These are phyloP conservation scores for Sungouiella thailandica DNA, from an alignment of 805 yeast genomes.

Conservation along the genomic window DNA sequence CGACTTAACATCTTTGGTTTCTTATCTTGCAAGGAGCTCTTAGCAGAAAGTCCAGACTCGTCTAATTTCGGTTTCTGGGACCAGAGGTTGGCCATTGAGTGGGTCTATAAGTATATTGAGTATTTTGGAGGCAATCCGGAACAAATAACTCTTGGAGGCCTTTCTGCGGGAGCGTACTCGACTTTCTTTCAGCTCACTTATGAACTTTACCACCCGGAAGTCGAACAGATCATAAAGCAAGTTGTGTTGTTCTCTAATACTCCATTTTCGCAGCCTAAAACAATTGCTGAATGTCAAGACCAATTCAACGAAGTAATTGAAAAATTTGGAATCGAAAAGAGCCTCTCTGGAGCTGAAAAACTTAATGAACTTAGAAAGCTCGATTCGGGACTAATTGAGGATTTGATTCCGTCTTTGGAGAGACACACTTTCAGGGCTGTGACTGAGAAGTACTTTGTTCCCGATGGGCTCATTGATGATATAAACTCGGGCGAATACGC, in stretches of 20 bases:
- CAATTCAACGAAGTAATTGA: constrained; percentile 33
- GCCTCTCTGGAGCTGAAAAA: constrained; percentile 13
- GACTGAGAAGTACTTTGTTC: constrained; percentile 34
- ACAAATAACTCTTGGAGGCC: constrained; percentile 40
- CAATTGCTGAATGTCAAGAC: constrained; percentile 25
- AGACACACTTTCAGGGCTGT: constrained; percentile 36
- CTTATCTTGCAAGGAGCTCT: constrained; percentile 16
- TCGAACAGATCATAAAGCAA: constrained; percentile 34
- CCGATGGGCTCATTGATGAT: constrained; percentile 25
- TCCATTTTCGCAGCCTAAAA: constrained; percentile 35
- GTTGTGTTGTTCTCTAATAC: constrained; percentile 32
- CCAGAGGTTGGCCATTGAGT: constrained; percentile 41
- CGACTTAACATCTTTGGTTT: constrained; percentile 35
- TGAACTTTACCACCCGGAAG: constrained; percentile 38
- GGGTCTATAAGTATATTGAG: constrained; percentile 39
- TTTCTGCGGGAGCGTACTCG: constrained; percentile 42
- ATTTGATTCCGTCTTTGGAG: constrained; percentile 18
- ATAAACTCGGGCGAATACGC: constrained; percentile 24
- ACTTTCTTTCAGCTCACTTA: constrained; percentile 39
- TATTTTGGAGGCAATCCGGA: constrained; percentile 45
- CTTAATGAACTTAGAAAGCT: constrained; percentile 12
- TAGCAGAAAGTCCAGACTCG: constrained; percentile 8
- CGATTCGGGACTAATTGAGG: constrained; percentile 7
- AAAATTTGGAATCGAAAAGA: constrained; percentile 15
- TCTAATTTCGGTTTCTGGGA: constrained; percentile 44